Conservation (phyloP, 495 filamentous ascomycete genomes). For the Talaromyces liani region DNA sequence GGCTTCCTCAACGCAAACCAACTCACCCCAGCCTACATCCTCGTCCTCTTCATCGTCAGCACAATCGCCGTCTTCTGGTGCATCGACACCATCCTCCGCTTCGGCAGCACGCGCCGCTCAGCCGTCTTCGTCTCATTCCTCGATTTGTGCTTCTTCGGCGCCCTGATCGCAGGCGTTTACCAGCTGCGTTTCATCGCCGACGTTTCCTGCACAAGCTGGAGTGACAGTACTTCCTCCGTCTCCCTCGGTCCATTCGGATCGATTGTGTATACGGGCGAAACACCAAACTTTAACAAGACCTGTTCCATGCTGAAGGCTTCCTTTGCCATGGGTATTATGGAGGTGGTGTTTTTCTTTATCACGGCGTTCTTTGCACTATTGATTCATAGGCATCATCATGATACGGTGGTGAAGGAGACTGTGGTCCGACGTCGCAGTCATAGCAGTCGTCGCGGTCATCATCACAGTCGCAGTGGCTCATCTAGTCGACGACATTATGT, state of each 20-base stretch:
- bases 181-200: conserved; percentile 61
- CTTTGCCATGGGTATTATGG: conserved; percentile 86
- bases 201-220: conserved; percentile 57
- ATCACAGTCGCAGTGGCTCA: conserved; percentile 10
- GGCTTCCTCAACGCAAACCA: conserved; percentile 59
- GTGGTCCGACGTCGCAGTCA: conserved; percentile 37
- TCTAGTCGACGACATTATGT: conserved; percentile 34
- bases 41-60: conserved; percentile 86
- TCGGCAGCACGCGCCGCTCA: conserved; percentile 63
- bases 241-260: conserved; percentile 55
- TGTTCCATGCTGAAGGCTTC: conserved; percentile 85
- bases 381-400: conserved; percentile 39
- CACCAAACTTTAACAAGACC: conserved; percentile 56
- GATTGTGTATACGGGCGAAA: conserved; percentile 27
- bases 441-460: conserved; percentile 27
- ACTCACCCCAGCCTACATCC: conserved; percentile 72
- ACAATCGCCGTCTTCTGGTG: conserved; percentile 74
- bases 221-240: conserved; percentile 40
- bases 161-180: conserved; percentile 74
- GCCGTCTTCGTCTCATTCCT: conserved; percentile 69
- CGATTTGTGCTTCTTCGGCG: conserved; percentile 75
- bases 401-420: conserved; percentile 36
- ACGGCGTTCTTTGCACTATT: conserved; percentile 56
- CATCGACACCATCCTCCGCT: conserved; percentile 72
- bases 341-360: conserved; percentile 71